These are phyloP conservation scores for Acorus calamus DNA, from an alignment of 106 monocot species.

Conservation along the genomic window DNA sequence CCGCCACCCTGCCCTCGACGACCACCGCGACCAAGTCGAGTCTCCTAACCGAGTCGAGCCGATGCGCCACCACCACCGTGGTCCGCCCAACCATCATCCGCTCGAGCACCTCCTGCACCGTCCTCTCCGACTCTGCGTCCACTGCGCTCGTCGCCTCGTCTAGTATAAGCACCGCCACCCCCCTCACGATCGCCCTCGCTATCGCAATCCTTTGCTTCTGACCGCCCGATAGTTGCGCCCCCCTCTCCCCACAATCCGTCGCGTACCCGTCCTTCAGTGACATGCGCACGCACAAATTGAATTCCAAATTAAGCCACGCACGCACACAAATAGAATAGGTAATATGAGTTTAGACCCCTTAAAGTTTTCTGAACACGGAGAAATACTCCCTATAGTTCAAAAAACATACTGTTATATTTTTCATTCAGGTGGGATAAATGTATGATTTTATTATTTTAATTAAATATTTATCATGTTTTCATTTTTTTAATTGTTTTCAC, in stretches of 20 bases:
- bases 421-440: no score
- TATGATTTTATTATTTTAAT: no score
- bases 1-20: constrained; percentile 48
- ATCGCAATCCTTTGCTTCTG: constrained; percentile 87
- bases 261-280: constrained; percentile 55
- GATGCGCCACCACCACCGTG: constrained; percentile 69
- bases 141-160: constrained; percentile 90
- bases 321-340: no score
- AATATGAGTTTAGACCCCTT: no score
- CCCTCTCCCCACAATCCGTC: constrained; percentile 61
- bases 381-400: no score
- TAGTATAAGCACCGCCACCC: constrained; percentile 53
- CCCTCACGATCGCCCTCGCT: constrained; percentile 62
- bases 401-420: no score
- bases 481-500: no score
- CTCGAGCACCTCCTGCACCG: constrained; percentile 77
- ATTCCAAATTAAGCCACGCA: no score
- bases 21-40: constrained; percentile 52
- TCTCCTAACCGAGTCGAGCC: constrained; percentile 63
- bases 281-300: constrained; percentile 12
- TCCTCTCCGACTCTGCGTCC: constrained; percentile 50
- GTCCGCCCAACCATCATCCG: constrained; percentile 66
- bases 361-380: no score
- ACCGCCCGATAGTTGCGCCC: constrained; percentile 68
- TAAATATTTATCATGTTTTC: no score